phyloP scores from a whole-genome alignment of 345 rosid genomes.

The Mallotus nudiflorus region DNA sequence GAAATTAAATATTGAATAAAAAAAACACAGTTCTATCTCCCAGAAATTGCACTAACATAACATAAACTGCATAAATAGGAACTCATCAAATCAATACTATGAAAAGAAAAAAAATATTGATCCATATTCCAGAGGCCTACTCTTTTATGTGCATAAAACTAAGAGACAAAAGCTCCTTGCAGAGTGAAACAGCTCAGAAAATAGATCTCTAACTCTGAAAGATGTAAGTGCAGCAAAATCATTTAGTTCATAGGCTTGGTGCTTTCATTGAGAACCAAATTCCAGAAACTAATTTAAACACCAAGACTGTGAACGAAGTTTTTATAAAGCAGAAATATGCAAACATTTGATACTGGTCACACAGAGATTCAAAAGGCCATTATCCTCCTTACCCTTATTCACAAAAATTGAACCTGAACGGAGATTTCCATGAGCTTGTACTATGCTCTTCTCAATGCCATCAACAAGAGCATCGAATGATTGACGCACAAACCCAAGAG shows the following conservation, averaged over 20 bases:
- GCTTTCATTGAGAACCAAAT: background rate
- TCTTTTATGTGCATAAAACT: background rate
- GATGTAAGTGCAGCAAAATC: background rate
- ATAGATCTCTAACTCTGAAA: background rate
- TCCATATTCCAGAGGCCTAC: background rate
- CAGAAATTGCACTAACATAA: background rate
- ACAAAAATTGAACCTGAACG: slow-evolving; percentile 77
- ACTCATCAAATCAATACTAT: background rate
- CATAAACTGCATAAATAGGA: background rate
- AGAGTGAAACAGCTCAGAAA: background rate
- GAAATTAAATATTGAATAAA: background rate
- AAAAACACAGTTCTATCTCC: background rate
- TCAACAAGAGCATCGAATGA: slow-evolving; percentile 92
- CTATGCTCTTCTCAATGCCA: slow-evolving; percentile 87
- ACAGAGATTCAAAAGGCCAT: background rate
- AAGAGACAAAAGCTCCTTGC: background rate
- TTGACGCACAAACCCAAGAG: slow-evolving; percentile 92
- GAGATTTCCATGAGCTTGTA: slow-evolving; percentile 90
- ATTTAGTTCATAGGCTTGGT: background rate
- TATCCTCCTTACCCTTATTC: slow-evolving; percentile 56
- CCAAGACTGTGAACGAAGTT: background rate
- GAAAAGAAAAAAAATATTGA: background rate
- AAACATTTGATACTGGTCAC: background rate
- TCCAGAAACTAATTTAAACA: background rate
- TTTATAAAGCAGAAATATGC: background rate